Evolutionary conservation across 805 yeast species (phyloP).

Genomic region (Martiniozyma abietophila): DNA sequence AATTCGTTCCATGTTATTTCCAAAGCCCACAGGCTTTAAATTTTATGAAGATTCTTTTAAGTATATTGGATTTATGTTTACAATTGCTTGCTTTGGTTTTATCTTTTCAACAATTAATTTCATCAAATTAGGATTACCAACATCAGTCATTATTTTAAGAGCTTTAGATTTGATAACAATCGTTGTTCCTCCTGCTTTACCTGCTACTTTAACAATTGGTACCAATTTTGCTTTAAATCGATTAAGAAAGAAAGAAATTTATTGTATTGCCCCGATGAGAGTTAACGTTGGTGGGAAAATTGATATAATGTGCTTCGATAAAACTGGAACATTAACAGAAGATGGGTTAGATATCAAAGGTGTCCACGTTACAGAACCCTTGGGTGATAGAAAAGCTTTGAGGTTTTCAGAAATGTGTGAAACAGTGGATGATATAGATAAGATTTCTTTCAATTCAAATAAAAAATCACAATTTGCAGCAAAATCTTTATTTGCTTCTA

Average conservation of each 20-base stretch:
- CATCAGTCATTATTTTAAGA: slow-evolving; percentile 64
- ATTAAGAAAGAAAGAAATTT: slow-evolving; percentile 58
- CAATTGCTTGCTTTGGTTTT: slow-evolving; percentile 80
- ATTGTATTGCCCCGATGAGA: slow-evolving; percentile 89
- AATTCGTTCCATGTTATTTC: slow-evolving; percentile 92
- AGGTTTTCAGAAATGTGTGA: slow-evolving; percentile 20
- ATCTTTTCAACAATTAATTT: slow-evolving; percentile 76
- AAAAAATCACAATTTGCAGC: slow-evolving; percentile 19
- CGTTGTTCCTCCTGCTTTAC: slow-evolving; percentile 97
- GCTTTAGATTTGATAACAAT: slow-evolving; percentile 92
- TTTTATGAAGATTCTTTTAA: slow-evolving; percentile 92
- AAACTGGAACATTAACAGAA: slow-evolving; percentile 95
- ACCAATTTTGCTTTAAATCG: slow-evolving; percentile 85
- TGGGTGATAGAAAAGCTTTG: slow-evolving; percentile 21
- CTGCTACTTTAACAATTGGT: slow-evolving; percentile 95
- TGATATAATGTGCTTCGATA: slow-evolving; percentile 87
- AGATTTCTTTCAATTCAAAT: slow-evolving; percentile 4
- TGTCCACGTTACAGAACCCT: slow-evolving; percentile 29
- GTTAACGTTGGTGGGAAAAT: slow-evolving; percentile 95
- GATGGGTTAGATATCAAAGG: slow-evolving; percentile 88
- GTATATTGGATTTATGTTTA: slow-evolving; percentile 90
- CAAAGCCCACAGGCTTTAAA: slow-evolving; percentile 88
- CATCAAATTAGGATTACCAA: slow-evolving; percentile 62
- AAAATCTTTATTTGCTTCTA: slow-evolving; percentile 32
- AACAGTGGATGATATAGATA: slow-evolving; percentile 11